Evolutionary conservation across 306 rosid genomes (phyloP).

Genomic region (Abrus precatorius): DNA sequence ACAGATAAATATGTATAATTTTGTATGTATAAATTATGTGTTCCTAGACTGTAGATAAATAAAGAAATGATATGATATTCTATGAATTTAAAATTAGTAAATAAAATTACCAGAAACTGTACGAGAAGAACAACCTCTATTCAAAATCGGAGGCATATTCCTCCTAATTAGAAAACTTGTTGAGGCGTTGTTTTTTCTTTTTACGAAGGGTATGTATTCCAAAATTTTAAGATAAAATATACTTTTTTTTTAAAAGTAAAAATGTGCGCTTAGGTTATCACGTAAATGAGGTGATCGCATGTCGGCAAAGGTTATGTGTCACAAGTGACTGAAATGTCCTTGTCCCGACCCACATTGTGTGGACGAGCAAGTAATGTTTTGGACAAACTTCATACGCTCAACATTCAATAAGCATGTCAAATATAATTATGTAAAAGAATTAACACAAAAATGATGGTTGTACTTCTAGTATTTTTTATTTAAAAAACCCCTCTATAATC

Average conservation of each 20-base stretch:
- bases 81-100: background rate
- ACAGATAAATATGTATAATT: background rate
- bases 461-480: background rate
- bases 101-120: no score
- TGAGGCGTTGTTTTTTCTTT: background rate
- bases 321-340: constrained; percentile 44
- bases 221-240: background rate
- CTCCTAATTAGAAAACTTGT: no score
- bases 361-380: background rate
- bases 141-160: background rate
- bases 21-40: background rate
- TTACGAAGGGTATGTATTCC: background rate
- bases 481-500: constrained; percentile 5
- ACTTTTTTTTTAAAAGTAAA: background rate
- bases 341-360: background rate
- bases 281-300: constrained; percentile 19
- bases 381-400: background rate
- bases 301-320: constrained; percentile 40
- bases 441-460: background rate
- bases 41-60: background rate
- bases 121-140: background rate
- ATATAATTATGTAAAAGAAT: background rate
- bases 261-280: background rate
- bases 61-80: background rate
- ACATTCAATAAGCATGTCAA: background rate